These are phyloP conservation scores for Boletus tylopilopsis DNA, from an alignment of 768 basidiomycete species.

Conservation along the genomic window DNA sequence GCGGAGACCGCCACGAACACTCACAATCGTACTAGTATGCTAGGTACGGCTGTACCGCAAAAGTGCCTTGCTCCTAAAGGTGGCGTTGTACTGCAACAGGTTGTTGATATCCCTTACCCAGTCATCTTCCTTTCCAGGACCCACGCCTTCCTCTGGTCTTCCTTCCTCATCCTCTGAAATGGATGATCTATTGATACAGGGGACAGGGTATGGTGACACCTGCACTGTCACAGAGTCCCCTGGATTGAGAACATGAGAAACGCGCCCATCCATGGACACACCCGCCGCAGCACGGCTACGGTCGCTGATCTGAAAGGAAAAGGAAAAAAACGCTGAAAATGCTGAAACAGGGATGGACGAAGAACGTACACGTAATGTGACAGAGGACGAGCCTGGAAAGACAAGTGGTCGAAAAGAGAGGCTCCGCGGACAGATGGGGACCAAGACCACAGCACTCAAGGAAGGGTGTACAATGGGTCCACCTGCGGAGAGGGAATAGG, in stretches of 20 bases:
- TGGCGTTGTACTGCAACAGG: slow-evolving; percentile 89
- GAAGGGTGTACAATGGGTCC: slow-evolving; percentile 96
- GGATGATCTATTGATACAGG: slow-evolving; percentile 87
- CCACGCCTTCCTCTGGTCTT: slow-evolving; percentile 58
- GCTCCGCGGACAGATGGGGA: slow-evolving; percentile 94
- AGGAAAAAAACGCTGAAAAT: no score
- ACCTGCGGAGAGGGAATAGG: slow-evolving; percentile 92
- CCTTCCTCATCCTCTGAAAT: slow-evolving; percentile 50
- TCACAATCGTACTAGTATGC: slow-evolving; percentile 9
- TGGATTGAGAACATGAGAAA: slow-evolving; percentile 75
- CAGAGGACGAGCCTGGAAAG: slow-evolving; percentile 76
- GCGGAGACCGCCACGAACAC: neutral
- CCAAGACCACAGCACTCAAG: slow-evolving; percentile 82
- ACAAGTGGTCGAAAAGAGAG: slow-evolving; percentile 90
- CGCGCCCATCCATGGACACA: slow-evolving; percentile 91
- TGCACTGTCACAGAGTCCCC: slow-evolving; percentile 84
- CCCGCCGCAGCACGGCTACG: slow-evolving; percentile 83
- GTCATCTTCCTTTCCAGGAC: slow-evolving; percentile 82
- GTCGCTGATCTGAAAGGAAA: slow-evolving; percentile 64
- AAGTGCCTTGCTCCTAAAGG: slow-evolving; percentile 87
- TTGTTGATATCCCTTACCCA: slow-evolving; percentile 99
- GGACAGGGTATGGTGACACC: slow-evolving; percentile 85
- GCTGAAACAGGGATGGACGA: neutral
- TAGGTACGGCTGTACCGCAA: slow-evolving; percentile 61
- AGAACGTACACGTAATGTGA: slow-evolving; percentile 64